Conservation (phyloP, 2,329 filamentous ascomycete species). For the Penicillium sp. region DNA sequence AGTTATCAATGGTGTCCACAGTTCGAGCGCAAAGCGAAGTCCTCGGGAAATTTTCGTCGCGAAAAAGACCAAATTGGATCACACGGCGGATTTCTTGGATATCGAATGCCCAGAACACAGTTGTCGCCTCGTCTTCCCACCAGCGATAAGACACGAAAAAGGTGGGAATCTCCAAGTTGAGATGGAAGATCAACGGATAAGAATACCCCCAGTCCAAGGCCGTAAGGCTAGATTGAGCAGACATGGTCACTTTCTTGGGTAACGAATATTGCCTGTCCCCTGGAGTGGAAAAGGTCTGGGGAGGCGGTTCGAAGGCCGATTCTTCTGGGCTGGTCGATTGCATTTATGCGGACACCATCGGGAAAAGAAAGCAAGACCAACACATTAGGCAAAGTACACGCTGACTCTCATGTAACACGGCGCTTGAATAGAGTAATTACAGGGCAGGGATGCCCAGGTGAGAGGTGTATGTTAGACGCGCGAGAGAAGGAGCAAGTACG, state of each 20-base stretch:
- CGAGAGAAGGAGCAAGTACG: background rate
- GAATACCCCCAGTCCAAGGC: conserved; percentile 19
- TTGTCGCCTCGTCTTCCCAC: conserved; percentile 45
- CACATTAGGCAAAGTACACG: conserved; percentile 14
- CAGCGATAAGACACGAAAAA: conserved; percentile 38
- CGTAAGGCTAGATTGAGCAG: background rate
- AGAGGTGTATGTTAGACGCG: background rate
- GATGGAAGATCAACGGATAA: conserved; percentile 34
- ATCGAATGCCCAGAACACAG: conserved; percentile 42
- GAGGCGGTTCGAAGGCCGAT: conserved; percentile 10
- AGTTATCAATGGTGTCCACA: conserved; percentile 33
- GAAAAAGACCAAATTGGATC: conserved; percentile 41
- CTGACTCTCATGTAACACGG: conserved; percentile 17
- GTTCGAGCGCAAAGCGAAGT: conserved; percentile 36
- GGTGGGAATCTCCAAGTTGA: conserved; percentile 32
- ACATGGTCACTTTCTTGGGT: conserved; percentile 10
- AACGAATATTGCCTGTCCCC: background rate
- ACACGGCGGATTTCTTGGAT: conserved; percentile 38
- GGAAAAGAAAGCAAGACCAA: conserved; percentile 4
- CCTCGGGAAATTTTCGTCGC: conserved; percentile 38
- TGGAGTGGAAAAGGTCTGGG: conserved; percentile 2
- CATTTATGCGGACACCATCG: conserved; percentile 19
- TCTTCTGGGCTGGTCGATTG: conserved; percentile 17
- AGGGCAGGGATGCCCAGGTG: conserved; percentile 1
- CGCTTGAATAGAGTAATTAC: conserved; percentile 11